Evolutionary conservation across 2,329 filamentous ascomycete species (phyloP).

Genomic region (Neofusicoccum kwambonambiense): DNA sequence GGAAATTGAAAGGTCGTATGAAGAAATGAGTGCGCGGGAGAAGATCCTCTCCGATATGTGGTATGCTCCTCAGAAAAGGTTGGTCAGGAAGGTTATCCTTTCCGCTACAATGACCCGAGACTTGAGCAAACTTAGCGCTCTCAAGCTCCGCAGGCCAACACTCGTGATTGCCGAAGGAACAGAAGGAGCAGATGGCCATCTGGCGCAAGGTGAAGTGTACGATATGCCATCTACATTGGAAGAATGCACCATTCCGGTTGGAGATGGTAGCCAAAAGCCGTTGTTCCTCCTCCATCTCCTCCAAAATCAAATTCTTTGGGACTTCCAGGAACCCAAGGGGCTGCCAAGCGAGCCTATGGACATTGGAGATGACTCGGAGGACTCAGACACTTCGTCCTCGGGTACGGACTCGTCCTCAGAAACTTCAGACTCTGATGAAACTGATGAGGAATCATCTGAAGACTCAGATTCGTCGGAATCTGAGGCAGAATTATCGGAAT

Average conservation of each 20-base stretch:
- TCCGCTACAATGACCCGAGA: constrained; percentile 93
- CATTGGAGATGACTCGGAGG: neutral
- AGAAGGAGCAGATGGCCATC: constrained; percentile 14
- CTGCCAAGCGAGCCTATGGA: neutral
- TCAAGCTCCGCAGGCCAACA: constrained; percentile 71
- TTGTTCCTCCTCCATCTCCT: constrained; percentile 81
- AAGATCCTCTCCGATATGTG: constrained; percentile 49
- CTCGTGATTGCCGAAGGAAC: constrained; percentile 70
- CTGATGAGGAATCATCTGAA: too few relatives aligned
- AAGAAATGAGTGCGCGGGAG: constrained; percentile 53
- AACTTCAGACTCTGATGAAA: too few relatives aligned
- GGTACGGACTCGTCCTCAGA: constrained; percentile 22
- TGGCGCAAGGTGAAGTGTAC: constrained; percentile 41
- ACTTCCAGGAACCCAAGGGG: neutral
- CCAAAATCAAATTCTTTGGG: constrained; percentile 49
- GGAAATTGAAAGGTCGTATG: constrained; percentile 53
- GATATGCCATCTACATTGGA: constrained; percentile 55
- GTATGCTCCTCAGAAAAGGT: constrained; percentile 39
- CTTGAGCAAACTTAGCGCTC: constrained; percentile 70
- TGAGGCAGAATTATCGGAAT: constrained; percentile 4
- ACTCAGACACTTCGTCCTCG: neutral
- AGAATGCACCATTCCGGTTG: constrained; percentile 51
- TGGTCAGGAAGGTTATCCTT: constrained; percentile 76
- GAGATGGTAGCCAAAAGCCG: constrained; percentile 60
- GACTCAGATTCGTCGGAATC: constrained; percentile 26